These are phyloP conservation scores for Cruciata laevipes DNA, from an alignment of 257 asterid species.

Conservation along the genomic window DNA sequence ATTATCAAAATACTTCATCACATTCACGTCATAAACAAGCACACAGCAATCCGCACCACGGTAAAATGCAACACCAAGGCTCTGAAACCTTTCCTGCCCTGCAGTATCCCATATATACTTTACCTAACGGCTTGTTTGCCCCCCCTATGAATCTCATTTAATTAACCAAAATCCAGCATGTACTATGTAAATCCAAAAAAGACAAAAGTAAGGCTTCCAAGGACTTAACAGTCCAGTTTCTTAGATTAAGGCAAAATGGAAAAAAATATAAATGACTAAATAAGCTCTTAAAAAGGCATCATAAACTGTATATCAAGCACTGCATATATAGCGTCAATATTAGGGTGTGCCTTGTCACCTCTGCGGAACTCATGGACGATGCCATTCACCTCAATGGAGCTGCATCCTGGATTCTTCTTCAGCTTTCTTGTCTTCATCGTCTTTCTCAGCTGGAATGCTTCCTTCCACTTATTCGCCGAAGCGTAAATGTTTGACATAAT, in stretches of 20 bases:
- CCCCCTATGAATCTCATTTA: too few species aligned
- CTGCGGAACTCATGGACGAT: conserved; percentile 28
- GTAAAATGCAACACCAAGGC: conserved; percentile 99
- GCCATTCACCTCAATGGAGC: conserved; percentile 37
- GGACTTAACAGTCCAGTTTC: too few species aligned
- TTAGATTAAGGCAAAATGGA: not conserved
- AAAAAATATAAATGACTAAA: too few species aligned
- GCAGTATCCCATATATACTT: conserved; percentile 99
- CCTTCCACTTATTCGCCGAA: conserved; percentile 27
- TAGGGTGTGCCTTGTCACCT: conserved; percentile 28
- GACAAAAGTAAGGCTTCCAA: too few species aligned
- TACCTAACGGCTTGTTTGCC: too few species aligned
- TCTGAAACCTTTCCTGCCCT: conserved; percentile 98
- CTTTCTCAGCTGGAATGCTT: conserved; percentile 18
- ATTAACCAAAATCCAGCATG: too few species aligned
- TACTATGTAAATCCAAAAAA: too few species aligned
- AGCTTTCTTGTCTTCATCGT: conserved; percentile 23
- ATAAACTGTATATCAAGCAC: conserved; percentile 13
- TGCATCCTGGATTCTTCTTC: conserved; percentile 36
- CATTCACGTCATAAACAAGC: conserved; percentile 92
- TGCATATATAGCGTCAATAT: conserved; percentile 17
- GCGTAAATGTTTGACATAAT: conserved; percentile 38
- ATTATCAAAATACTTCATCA: conserved; percentile 86
- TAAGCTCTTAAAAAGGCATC: conserved; percentile 7
- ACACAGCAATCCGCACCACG: conserved; percentile 99